Conservation (phyloP, 805 yeast genomes). For the Blastobotrys peoriensis region DNA sequence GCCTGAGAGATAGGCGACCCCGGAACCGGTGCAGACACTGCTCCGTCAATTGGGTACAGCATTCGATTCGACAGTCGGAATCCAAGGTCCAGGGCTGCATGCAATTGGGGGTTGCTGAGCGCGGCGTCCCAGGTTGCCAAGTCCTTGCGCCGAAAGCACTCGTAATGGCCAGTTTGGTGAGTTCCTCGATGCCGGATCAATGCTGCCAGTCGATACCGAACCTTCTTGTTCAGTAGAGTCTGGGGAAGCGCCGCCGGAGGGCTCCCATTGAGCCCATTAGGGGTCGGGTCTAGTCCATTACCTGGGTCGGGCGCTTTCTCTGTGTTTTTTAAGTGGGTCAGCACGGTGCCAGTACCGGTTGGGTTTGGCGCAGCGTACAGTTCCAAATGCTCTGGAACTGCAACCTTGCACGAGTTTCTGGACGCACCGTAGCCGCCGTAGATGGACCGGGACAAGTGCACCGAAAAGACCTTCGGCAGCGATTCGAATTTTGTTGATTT, state of each 20-base stretch:
- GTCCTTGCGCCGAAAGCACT: constrained; percentile 69
- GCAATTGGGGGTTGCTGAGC: neutral
- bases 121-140: constrained; percentile 20
- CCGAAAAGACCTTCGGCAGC: constrained; percentile 64
- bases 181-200: constrained; percentile 83
- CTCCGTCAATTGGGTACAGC: neutral
- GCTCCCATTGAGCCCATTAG: neutral
- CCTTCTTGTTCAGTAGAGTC: constrained; percentile 22
- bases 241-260: neutral
- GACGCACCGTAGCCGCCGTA: constrained; percentile 60
- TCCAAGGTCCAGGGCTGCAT: neutral
- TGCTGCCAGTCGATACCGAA: constrained; percentile 58
- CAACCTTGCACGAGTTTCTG: constrained; percentile 69
- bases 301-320: neutral
- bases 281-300: neutral
- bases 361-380: constrained; percentile 26
- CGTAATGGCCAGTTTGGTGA: constrained; percentile 85
- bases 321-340: constrained; percentile 31
- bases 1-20: neutral
- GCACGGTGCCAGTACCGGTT: neutral
- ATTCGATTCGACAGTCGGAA: neutral
- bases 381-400: constrained; percentile 50
- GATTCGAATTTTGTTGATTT: constrained; percentile 55
- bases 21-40: neutral
- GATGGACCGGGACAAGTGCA: constrained; percentile 85